Evolutionary conservation across 2,329 filamentous ascomycete genomes (phyloP), one percentile per base, ranked within the genome.

Genomic region (Trichoderma asperellum): DNA sequence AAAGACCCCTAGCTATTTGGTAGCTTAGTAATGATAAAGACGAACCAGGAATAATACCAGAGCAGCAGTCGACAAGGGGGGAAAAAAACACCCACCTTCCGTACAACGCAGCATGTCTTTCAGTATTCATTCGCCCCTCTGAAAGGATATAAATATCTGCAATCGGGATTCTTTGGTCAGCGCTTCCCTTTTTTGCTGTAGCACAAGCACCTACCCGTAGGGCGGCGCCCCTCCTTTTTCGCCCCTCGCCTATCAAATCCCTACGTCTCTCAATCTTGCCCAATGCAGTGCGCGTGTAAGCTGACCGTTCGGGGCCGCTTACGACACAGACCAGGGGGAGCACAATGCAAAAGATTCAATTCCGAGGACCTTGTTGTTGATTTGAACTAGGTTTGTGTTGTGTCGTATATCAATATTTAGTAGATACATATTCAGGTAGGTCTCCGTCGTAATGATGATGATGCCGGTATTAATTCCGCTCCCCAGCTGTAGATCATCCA

Each of bases 231-330:
- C 24, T 24, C n/a, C 47, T 8, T 49, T 21, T 12, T 49, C 47
- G 21, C 47, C 10, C 4, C 37, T 57, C 62, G 47, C 63, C 32
- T 27, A 58, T 65, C 62, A 27, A n/a, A 66, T 47, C 53, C 52
- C 18, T 34, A 57, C 29, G n/a, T 49, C 21, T 55, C n/a, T 8
- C 18, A 57, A 35, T 27, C 37, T 59, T 29, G 29, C 52, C 64
- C 40, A 18, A 57, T 59, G 53, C 21, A 29, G 29, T 58, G 64
- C 27, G 49, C 29, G 64, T 67, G 40, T 43, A 67, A 67, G 64
- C 64, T 67, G 64, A 67, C 64, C 40, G 40, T 49, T 52, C 55
- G 14, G n/a, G 47, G n/a, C 40, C 29, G 55, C 63, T 58, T 67
- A 67, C 55, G 53, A 35, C n/a, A 24, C 40, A 21, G 7, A 37